phyloP scores from a whole-genome alignment of 2,329 filamentous ascomycete genomes.

The Colletotrichum abscissum region DNA sequence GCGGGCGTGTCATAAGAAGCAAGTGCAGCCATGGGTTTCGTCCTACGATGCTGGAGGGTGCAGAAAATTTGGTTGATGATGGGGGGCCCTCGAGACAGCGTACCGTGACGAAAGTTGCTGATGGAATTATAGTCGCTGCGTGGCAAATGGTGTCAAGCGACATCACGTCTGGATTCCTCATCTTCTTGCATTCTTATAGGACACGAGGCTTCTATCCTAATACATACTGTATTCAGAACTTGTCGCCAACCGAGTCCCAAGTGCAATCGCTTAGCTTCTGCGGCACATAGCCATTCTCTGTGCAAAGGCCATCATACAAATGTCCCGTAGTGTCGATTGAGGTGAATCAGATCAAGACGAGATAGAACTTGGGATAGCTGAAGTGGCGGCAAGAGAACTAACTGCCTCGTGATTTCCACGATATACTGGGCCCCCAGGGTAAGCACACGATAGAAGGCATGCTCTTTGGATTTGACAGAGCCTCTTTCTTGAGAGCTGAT shows the following conservation, averaged over 20 bases:
- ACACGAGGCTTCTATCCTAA: background rate
- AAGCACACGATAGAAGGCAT: too few relatives aligned
- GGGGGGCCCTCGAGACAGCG: background rate
- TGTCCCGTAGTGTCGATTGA: background rate
- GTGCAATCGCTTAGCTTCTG: background rate
- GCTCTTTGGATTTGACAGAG: background rate
- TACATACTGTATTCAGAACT: background rate
- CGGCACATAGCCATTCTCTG: background rate
- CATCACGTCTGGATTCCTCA: background rate
- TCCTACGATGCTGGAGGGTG: background rate
- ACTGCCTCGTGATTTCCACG: too few relatives aligned
- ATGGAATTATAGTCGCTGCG: background rate
- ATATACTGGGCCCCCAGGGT: too few relatives aligned
- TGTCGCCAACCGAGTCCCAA: background rate
- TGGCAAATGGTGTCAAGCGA: background rate
- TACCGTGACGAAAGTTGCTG: background rate
- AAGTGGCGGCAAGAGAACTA: too few relatives aligned
- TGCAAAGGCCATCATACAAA: background rate
- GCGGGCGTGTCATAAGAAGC: constrained; percentile 1
- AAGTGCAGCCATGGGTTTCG: background rate
- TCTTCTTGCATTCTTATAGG: background rate
- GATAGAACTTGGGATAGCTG: too few relatives aligned
- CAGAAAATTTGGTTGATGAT: background rate
- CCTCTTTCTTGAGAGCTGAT: background rate
- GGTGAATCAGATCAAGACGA: too few relatives aligned